Evolutionary conservation across 148 eudicot genomes (phyloP), one percentile per base, ranked within the genome.

Genomic region (Camellia sinensis): DNA sequence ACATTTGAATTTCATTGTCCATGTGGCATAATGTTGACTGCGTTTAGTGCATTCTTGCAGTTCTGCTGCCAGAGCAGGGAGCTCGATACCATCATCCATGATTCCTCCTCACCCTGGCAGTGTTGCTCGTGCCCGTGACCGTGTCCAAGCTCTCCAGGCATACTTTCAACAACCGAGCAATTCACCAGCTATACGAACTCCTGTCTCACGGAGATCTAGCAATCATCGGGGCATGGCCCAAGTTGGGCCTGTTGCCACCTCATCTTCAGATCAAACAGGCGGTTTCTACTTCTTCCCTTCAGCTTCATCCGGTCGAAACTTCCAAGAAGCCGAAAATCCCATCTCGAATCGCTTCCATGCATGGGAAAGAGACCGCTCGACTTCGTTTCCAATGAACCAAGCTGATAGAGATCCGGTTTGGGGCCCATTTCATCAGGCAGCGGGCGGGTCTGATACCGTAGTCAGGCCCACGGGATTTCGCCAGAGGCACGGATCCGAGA

Each of bases 41-140:
- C 9, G 7, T 22, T 13, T 8, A 10, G 19, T 59, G 9, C 3
- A 9, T 41, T 18, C 15, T 72, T 80, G 69, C 86, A 93, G 98
- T 86, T 87, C 94, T 64, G 86, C 87, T 62, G 82, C 90, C 63
- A 87, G 97, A 82, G 87, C 87, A 78, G 93, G 92, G 74, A 88
- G 89, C 87, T 84, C 95, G 40, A 81, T 84, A 17, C 75, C 93
- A 12, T 84, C 98, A 63, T 86, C 96, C 52, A 87, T 88, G 94
- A 67, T 89, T 72, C 94, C 97, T 76, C 92, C 96, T 57, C 88
- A 93, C 85, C 97, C 97, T 56, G 94, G 93, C 65, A 88, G 94
- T 77, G 94, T 87, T 78, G 93, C 94, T 80, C 91, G 98, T 71
- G 88, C 94, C 82, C 98, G 94, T 64, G 93, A 89, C 62, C 93